Base-by-base conservation (phyloP, 805 yeast species). In the Pichia nakasei region DNA sequence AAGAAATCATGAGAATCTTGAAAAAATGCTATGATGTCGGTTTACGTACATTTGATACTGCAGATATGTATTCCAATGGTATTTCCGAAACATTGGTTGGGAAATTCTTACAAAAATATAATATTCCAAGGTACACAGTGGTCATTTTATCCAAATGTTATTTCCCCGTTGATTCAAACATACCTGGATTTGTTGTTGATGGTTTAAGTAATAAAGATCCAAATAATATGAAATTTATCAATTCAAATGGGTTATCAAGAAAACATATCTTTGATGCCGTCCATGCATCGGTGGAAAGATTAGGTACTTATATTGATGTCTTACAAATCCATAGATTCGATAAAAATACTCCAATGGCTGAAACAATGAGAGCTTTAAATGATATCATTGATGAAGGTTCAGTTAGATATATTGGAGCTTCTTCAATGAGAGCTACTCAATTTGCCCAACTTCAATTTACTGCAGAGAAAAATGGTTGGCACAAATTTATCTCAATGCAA, bases 271-370 rank as follows among this genome's bases (percentile, higher is more conserved):
- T 70, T n/a, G 73, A 70, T 43, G 72, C 73, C 38, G 64, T 56
- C 41, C 52, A 56, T 36, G 62, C 51, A 5, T 66, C 73, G 5
- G 65, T 63, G 8, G 59, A 62, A 45, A 63, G 79, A 56, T 54
- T 75, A 47, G 78, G 79, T 5, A 72, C 78, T 2, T 69, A 70
- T 48, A 64, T 73, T 33, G 79, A 75, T 53, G 69, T 78, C 17
- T 61, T 69, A 18, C 82, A 76, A 57, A 74, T 78, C 49, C 84
- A 78, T 58, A 60, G 83, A 44, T 57, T 67, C 36, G 84, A 78
- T 55, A 52, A 49, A 18, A 54, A 60, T 4, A 67, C 73, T 4
- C 74, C 79, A 34, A 66, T 68, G 44, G 66, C 65, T 43, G 83
- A 79, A 50, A 69, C 68, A 31, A 76, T 78, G 80, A 69, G 59